Evolutionary conservation across 2,329 filamentous ascomycete species (phyloP).

Genomic region (Zymoseptoria brevis): DNA sequence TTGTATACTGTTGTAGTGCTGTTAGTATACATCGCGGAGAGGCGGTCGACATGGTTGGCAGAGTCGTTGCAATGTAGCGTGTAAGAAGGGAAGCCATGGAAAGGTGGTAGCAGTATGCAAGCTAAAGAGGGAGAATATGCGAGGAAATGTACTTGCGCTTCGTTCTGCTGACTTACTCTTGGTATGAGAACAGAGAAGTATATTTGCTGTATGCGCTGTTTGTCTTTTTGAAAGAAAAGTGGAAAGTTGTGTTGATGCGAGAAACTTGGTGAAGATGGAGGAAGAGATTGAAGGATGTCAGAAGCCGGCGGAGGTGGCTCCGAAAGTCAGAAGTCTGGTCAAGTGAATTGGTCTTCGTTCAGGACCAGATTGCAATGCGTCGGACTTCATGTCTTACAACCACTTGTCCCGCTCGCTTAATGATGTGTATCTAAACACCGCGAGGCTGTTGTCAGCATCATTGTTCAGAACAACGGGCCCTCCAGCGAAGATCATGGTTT

Average conservation of each 20-base stretch:
- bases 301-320: background rate
- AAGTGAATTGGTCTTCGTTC: background rate
- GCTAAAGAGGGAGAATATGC: too few relatives aligned
- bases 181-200: background rate
- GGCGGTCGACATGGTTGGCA: background rate
- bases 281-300: background rate
- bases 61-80: too few relatives aligned
- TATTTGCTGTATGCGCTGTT: background rate
- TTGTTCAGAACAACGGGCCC: too few relatives aligned
- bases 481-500: too few relatives aligned
- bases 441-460: too few relatives aligned
- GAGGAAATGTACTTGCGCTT: background rate
- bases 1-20: background rate
- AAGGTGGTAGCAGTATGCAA: too few relatives aligned
- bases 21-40: background rate
- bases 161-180: background rate
- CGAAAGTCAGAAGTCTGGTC: background rate
- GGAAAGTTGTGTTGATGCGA: background rate
- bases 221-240: background rate
- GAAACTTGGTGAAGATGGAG: background rate
- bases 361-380: too few relatives aligned
- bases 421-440: too few relatives aligned
- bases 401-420: too few relatives aligned
- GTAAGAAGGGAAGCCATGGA: background rate
- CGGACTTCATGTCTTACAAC: too few relatives aligned